A percentile compares a stretch with the other conserved stretches of the same genome.
phyloP scores from a whole-genome alignment of 805 yeast genomes.

The Saturnispora serradocipensis region DNA sequence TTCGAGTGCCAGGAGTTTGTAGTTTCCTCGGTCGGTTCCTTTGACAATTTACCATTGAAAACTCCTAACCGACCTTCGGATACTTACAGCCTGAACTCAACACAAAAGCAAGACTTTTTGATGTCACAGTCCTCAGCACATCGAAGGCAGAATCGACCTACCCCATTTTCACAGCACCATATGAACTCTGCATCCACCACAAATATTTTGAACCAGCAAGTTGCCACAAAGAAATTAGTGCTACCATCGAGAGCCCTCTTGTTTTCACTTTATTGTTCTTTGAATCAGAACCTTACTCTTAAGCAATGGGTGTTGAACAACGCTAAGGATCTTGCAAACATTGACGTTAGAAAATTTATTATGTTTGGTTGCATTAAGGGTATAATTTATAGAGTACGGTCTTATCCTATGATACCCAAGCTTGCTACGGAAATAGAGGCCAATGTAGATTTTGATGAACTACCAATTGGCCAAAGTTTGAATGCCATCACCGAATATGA shows the following conservation, averaged over 20 bases:
- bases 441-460: background rate
- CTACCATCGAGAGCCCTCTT: constrained; percentile 58
- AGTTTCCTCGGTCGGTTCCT: constrained; percentile 33
- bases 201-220: background rate
- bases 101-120: background rate
- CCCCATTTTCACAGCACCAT: background rate
- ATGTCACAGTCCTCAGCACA: background rate
- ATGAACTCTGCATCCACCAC: constrained; percentile 5
- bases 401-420: constrained; percentile 49
- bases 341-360: constrained; percentile 78
- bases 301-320: constrained; percentile 78
- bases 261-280: constrained; percentile 65
- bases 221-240: constrained; percentile 12
- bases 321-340: constrained; percentile 42
- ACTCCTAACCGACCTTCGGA: constrained; percentile 7
- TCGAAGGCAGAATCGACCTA: background rate
- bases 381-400: constrained; percentile 67
- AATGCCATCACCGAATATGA: background rate
- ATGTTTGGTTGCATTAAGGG: constrained; percentile 82
- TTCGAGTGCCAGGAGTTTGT: constrained; percentile 83
- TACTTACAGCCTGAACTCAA: background rate
- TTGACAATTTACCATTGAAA: constrained; percentile 22
- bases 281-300: constrained; percentile 69
- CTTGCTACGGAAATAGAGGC: background rate
- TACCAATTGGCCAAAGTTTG: background rate